Evolutionary conservation across 805 yeast species (phyloP).

Genomic region (Teunomyces tritomae): DNA sequence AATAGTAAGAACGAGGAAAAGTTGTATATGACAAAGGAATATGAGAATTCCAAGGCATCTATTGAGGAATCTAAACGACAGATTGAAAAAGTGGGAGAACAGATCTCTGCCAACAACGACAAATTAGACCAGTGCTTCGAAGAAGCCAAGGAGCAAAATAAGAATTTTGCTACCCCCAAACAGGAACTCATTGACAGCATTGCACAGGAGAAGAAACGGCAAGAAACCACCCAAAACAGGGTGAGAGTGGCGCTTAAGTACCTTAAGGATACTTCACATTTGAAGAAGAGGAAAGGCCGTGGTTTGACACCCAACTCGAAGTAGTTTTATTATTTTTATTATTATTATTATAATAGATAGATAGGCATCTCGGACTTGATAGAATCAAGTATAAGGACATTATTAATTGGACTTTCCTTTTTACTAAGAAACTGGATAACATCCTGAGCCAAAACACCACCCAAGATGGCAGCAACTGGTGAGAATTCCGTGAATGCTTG

Average conservation of each 20-base stretch:
- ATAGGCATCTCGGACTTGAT: slow-evolving; percentile 72
- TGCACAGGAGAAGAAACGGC: slow-evolving; percentile 20
- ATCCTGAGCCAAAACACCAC: slow-evolving; percentile 90
- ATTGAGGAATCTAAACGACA: slow-evolving; percentile 42
- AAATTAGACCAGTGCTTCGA: slow-evolving; percentile 18
- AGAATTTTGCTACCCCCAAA: slow-evolving; percentile 20
- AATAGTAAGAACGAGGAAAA: slow-evolving; percentile 55
- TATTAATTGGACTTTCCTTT: slow-evolving; percentile 78
- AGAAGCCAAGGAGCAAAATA: slow-evolving; percentile 15
- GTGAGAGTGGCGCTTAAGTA: slow-evolving; percentile 34
- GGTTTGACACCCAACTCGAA: slow-evolving; percentile 30
- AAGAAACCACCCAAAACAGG: slow-evolving; percentile 23
- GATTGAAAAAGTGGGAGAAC: slow-evolving; percentile 17
- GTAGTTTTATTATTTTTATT: background rate
- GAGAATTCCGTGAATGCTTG: slow-evolving; percentile 67
- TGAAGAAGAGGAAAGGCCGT: slow-evolving; percentile 42
- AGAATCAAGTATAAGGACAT: slow-evolving; percentile 76
- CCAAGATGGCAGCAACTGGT: slow-evolving; percentile 83
- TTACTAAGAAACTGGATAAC: slow-evolving; percentile 77
- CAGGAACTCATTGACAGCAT: slow-evolving; percentile 18
- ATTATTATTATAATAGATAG: slow-evolving; percentile 41
- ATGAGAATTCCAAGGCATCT: slow-evolving; percentile 50
- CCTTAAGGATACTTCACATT: slow-evolving; percentile 38
- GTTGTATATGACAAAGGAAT: slow-evolving; percentile 61
- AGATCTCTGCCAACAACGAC: slow-evolving; percentile 17